Conservation (phyloP, 306 rosid species). For the Rosa persica region DNA sequence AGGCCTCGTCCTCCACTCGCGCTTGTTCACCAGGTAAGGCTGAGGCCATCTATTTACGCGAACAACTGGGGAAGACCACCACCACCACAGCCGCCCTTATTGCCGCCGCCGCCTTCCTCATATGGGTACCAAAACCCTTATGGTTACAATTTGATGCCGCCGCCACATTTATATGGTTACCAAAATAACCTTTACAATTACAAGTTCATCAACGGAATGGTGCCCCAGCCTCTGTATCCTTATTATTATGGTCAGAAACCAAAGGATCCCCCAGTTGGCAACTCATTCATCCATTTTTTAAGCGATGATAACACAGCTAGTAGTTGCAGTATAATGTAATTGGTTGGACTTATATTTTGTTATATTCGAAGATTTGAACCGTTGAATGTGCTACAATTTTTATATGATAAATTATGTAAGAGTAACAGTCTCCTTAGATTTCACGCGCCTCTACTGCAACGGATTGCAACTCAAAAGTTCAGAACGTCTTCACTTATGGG, state of each 20-base stretch:
- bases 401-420: no score
- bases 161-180: background rate
- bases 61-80: background rate
- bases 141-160: background rate
- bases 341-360: background rate
- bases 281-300: conserved; percentile 10
- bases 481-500: no score
- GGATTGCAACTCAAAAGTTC: no score
- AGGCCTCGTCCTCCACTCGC: background rate
- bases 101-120: background rate
- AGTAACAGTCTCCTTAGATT: no score
- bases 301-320: conserved; percentile 12
- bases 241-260: background rate
- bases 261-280: conserved; percentile 8
- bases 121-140: background rate
- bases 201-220: background rate
- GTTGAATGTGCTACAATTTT: background rate
- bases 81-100: background rate
- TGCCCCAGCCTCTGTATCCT: background rate
- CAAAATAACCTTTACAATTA: background rate
- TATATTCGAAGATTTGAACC: no score
- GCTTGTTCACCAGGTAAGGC: background rate
- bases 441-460: no score
- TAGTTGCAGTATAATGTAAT: conserved; percentile 15
- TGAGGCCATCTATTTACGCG: background rate